phyloP scores from a whole-genome alignment of 768 basidiomycete genomes.

The Xerocomus brunneocitrinus region DNA sequence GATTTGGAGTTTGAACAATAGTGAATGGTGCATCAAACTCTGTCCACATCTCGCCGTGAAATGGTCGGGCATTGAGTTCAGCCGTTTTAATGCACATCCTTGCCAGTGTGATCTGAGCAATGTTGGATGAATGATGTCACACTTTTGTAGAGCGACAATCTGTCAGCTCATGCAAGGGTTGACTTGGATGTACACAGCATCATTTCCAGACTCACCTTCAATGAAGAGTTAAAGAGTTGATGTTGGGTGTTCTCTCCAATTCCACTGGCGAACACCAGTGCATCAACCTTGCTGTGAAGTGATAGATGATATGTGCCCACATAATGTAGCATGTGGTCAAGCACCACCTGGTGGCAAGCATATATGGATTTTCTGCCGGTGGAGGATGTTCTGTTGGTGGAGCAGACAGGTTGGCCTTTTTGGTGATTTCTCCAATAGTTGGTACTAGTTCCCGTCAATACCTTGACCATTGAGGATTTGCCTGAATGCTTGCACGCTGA shows the following conservation, averaged over 20 bases:
- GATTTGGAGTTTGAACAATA: too few species aligned
- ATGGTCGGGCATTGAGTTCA: too few species aligned
- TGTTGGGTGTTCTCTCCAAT: conserved; percentile 59
- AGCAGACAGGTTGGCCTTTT: conserved; percentile 32
- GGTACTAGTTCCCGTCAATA: conserved; percentile 66
- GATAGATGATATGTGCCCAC: conserved; percentile 74
- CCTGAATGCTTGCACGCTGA: conserved; percentile 42
- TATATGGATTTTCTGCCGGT: conserved; percentile 32
- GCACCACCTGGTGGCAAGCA: conserved; percentile 73
- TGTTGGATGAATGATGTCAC: too few species aligned
- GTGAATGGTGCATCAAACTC: too few species aligned
- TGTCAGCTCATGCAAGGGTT: too few species aligned
- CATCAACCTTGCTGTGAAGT: conserved; percentile 64
- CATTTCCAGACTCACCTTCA: too few species aligned
- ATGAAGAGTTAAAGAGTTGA: too few species aligned
- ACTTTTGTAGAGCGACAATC: too few species aligned
- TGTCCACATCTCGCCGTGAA: too few species aligned
- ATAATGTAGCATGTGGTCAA: conserved; percentile 72
- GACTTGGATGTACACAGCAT: too few species aligned
- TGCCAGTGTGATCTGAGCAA: too few species aligned
- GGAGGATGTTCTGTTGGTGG: conserved; percentile 9
- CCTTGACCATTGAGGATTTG: conserved; percentile 72
- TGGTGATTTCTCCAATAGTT: conserved; percentile 69
- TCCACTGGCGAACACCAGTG: conserved; percentile 81
- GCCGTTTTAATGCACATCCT: too few species aligned